Percentiles rank a stretch among this genome's conserved stretches.
phyloP scores from a whole-genome alignment of 2,329 filamentous ascomycete species.

The Fusarium domesticum region DNA sequence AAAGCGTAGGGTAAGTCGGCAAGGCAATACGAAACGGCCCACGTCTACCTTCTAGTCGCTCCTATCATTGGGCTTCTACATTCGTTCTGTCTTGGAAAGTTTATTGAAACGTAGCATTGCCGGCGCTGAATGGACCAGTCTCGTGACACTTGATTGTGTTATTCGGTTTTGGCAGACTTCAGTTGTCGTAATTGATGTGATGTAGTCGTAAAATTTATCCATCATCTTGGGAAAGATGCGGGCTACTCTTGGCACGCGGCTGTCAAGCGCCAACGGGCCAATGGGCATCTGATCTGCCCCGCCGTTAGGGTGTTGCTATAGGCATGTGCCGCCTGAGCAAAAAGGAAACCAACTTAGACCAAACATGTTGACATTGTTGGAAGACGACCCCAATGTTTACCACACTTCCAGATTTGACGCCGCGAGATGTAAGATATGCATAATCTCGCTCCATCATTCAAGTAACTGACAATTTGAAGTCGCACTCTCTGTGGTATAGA shows the following conservation, averaged over 20 bases:
- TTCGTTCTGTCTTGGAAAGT: too few relatives aligned
- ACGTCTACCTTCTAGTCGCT: too few relatives aligned
- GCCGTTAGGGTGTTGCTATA: conserved; percentile 15
- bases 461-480: conserved; percentile 44
- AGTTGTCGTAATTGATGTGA: background rate
- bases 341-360: conserved; percentile 4
- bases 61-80: too few relatives aligned
- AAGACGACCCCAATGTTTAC: conserved; percentile 50
- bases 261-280: conserved; percentile 26
- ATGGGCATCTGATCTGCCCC: conserved; percentile 20
- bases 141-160: conserved; percentile 1
- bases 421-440: conserved; percentile 59
- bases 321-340: conserved; percentile 10
- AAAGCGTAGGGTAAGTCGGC: too few relatives aligned
- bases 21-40: too few relatives aligned
- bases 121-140: background rate
- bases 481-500: conserved; percentile 71
- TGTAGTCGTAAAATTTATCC: background rate
- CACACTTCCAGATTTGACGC: conserved; percentile 64
- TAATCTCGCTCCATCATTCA: background rate
- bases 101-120: too few relatives aligned
- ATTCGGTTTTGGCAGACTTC: too few relatives aligned
- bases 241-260: conserved; percentile 15
- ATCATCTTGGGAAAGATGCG: background rate
- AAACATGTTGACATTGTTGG: conserved; percentile 14